Conservation (phyloP, 306 rosid species). For the Lathyrus aphaca region DNA sequence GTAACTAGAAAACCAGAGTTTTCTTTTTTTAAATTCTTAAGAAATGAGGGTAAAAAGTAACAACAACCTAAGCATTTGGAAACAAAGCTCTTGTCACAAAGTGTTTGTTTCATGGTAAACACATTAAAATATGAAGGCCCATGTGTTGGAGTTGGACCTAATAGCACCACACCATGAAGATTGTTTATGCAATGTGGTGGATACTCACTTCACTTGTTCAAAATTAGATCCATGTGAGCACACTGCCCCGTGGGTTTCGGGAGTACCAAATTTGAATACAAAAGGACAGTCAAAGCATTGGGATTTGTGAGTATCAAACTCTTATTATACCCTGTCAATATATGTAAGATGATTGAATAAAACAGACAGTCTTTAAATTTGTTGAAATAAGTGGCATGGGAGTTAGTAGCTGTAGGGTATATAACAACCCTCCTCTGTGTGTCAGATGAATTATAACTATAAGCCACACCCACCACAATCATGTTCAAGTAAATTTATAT, state of each 20-base stretch:
- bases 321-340: constrained; percentile 33
- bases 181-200: not conserved
- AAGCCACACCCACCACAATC: constrained; percentile 46
- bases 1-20: not conserved
- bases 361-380: not conserved
- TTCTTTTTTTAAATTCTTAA: no score
- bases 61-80: constrained; percentile 20
- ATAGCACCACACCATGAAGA: constrained; percentile 3
- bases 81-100: constrained; percentile 47
- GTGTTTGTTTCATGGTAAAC: constrained; percentile 46
- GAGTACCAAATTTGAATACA: constrained; percentile 45
- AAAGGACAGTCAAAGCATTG: constrained; percentile 58
- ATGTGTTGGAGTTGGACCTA: constrained; percentile 42
- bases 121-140: constrained; percentile 45
- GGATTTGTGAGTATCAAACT: constrained; percentile 60
- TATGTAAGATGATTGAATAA: constrained; percentile 20
- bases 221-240: constrained; percentile 55
- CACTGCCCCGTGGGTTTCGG: constrained; percentile 65
- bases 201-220: constrained; percentile 14
- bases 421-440: constrained; percentile 3
- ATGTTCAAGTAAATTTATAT: not conserved
- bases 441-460: constrained; percentile 40
- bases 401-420: constrained; percentile 56
- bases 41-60: not conserved
- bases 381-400: constrained; percentile 52